Evolutionary conservation across 768 basidiomycete species (phyloP).

Genomic region (Suillus decipiens): DNA sequence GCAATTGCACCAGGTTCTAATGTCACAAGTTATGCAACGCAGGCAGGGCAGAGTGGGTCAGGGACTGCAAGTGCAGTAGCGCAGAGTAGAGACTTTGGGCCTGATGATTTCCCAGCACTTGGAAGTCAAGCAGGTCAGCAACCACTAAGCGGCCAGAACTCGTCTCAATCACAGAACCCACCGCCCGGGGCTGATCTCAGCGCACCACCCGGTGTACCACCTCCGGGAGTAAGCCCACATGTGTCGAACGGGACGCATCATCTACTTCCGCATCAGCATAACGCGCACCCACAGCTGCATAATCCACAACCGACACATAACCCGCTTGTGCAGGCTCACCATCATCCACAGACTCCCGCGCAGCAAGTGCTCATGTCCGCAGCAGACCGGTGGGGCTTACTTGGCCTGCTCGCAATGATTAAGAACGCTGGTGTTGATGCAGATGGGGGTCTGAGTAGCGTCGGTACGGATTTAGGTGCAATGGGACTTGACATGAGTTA

Average conservation of each 20-base stretch:
- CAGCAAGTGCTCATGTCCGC: constrained; percentile 92
- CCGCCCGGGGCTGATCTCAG: constrained; percentile 44
- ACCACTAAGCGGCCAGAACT: constrained; percentile 24
- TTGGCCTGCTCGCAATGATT: constrained; percentile 84
- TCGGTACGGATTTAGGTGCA: constrained; percentile 90
- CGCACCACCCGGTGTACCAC: constrained; percentile 52
- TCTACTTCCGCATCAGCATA: constrained; percentile 38
- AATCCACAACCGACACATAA: constrained; percentile 21
- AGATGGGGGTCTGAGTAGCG: constrained; percentile 77
- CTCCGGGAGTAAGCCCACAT: constrained; percentile 37
- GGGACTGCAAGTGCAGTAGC: constrained; percentile 12
- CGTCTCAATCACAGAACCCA: constrained; percentile 32
- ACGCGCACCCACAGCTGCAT: constrained; percentile 30
- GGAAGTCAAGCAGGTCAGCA: constrained; percentile 57
- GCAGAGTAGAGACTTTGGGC: constrained; percentile 55
- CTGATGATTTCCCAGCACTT: constrained; percentile 88
- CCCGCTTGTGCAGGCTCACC: constrained; percentile 34
- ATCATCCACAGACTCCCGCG: constrained; percentile 83
- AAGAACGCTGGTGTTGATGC: constrained; percentile 75
- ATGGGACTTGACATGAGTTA: constrained; percentile 90
- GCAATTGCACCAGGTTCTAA: constrained; percentile 35
- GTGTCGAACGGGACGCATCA: constrained; percentile 39
- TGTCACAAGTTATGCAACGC: constrained; percentile 78
- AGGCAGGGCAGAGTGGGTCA: constrained; percentile 60
- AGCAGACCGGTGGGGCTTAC: constrained; percentile 92